Conservation (phyloP, 495 filamentous ascomycete species). For the Penicillium lividum region DNA sequence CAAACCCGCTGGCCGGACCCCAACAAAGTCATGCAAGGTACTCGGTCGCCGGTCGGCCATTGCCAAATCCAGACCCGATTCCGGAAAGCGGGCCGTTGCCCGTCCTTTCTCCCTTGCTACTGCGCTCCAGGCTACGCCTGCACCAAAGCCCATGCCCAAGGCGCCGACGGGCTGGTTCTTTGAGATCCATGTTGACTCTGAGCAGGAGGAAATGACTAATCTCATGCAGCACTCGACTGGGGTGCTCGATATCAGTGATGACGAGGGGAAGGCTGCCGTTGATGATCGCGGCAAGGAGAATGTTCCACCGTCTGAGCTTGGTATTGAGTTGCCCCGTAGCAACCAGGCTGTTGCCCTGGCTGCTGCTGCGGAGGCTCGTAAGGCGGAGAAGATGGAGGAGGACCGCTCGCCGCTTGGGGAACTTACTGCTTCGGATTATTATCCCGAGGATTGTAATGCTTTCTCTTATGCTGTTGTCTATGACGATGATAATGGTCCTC, state of each 20-base stretch:
- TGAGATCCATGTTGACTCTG: slow-evolving; percentile 90
- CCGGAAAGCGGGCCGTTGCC: slow-evolving; percentile 38
- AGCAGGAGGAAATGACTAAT: slow-evolving; percentile 85
- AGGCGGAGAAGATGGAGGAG: slow-evolving; percentile 47
- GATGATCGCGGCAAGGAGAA: slow-evolving; percentile 86
- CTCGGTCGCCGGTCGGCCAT: slow-evolving; percentile 41
- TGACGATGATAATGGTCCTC: slow-evolving; percentile 52
- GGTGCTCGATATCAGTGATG: slow-evolving; percentile 76
- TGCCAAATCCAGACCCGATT: slow-evolving; percentile 53
- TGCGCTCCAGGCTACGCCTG: slow-evolving; percentile 54
- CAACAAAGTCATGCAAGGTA: slow-evolving; percentile 37
- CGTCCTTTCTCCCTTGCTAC: slow-evolving; percentile 77
- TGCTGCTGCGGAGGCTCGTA: slow-evolving; percentile 29
- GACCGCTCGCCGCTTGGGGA: slow-evolving; percentile 69
- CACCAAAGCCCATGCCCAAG: slow-evolving; percentile 37
- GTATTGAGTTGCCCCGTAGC: slow-evolving; percentile 32
- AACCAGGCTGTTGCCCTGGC: slow-evolving; percentile 28
- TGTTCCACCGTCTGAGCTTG: slow-evolving; percentile 57
- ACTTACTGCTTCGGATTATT: slow-evolving; percentile 71
- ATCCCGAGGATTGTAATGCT: slow-evolving; percentile 65
- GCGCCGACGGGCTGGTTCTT: slow-evolving; percentile 79
- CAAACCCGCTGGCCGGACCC: slow-evolving; percentile 46
- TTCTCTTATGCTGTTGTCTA: slow-evolving; percentile 59
- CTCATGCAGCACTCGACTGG: slow-evolving; percentile 86
- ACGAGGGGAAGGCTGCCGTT: slow-evolving; percentile 42